Percentiles rank a stretch among this genome's conserved stretches.
phyloP scores from a whole-genome alignment of 2,329 filamentous ascomycete species.

The Diplodia scrobiculata region DNA sequence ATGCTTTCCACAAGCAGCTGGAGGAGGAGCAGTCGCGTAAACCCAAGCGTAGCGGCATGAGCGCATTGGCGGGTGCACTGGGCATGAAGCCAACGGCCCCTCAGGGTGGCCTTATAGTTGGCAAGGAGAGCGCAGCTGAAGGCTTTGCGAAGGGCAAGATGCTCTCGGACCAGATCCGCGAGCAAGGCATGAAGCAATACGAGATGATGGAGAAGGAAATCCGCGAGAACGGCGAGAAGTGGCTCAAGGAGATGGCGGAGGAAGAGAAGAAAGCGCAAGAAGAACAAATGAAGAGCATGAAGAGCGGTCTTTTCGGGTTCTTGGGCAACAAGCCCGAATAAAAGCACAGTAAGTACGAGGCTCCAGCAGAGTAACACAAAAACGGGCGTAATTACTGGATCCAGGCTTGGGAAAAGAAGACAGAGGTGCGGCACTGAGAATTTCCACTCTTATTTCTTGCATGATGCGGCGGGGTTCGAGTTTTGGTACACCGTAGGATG shows the following conservation, averaged over 20 bases:
- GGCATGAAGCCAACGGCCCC: slow-evolving; percentile 71
- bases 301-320: slow-evolving; percentile 68
- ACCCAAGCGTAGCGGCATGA: slow-evolving; percentile 64
- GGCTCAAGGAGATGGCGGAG: slow-evolving; percentile 89
- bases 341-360: background rate
- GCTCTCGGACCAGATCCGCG: slow-evolving; percentile 90
- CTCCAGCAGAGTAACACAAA: background rate
- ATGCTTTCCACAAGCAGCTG: slow-evolving; percentile 79
- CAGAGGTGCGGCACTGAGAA: background rate
- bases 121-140: slow-evolving; percentile 62
- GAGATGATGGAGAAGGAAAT: slow-evolving; percentile 88
- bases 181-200: slow-evolving; percentile 88
- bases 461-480: background rate
- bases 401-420: background rate
- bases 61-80: slow-evolving; percentile 69
- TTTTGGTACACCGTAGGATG: background rate
- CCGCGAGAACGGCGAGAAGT: slow-evolving; percentile 88
- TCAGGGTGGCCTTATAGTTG: slow-evolving; percentile 61
- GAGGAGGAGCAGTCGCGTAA: slow-evolving; percentile 67
- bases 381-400: slow-evolving; percentile 6
- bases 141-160: slow-evolving; percentile 92
- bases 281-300: slow-evolving; percentile 91
- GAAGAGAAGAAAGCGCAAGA: slow-evolving; percentile 87
- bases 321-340: slow-evolving; percentile 43
- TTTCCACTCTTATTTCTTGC: slow-evolving; percentile 22